Evolutionary conservation across 129 eudicot genomes (phyloP), one percentile per base, ranked within the genome.

Genomic region (Artemisia argyi): DNA sequence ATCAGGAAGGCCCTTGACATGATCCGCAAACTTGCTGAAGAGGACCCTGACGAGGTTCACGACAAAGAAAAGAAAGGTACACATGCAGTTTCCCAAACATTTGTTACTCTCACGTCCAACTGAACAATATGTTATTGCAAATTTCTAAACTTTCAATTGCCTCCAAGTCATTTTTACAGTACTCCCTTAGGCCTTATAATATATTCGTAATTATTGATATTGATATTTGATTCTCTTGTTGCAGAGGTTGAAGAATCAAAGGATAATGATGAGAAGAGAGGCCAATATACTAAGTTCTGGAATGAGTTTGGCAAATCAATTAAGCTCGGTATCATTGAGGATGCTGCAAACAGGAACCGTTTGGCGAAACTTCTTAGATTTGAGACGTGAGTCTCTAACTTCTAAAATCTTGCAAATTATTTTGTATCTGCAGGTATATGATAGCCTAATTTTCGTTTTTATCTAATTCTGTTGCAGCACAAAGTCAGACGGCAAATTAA

Each of bases 1-100:
- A 86, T 94, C 68, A 79, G 99, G 64, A 94, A 94, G 93, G 99
- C 99, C 22, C 96, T 94, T 73, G 99, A 94, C 75, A 94, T 94
- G 99, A 88, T 94, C 47, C 92, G 99, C 61, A 90, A 83, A 81
- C 74, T 94, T 84, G 99, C 97, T 75, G 99, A 94, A 5, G 97
- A 94, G 83, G 99, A 94, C 71, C 99, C 97, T 28, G 99, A 94
- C 77, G 98, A 94, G 71, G 56, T 86, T 67, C 80, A 79, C 57
- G 91, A 83, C 68, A 86, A 87, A 26, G 96, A 90, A 47, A 83
- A 84, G 80, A 87, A 81, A 84, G 92, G 95, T 89, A 65, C 54
- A 49, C 58, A 52, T 2, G 30, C 4, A 4, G 13, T 8, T 5
- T 39, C 46, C 46, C 2, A 7, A 39, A 39, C 46, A 7, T 7